Evolutionary conservation across 257 asterid genomes (phyloP), one percentile per base, ranked within the genome.

Genomic region (Solanum chilense): DNA sequence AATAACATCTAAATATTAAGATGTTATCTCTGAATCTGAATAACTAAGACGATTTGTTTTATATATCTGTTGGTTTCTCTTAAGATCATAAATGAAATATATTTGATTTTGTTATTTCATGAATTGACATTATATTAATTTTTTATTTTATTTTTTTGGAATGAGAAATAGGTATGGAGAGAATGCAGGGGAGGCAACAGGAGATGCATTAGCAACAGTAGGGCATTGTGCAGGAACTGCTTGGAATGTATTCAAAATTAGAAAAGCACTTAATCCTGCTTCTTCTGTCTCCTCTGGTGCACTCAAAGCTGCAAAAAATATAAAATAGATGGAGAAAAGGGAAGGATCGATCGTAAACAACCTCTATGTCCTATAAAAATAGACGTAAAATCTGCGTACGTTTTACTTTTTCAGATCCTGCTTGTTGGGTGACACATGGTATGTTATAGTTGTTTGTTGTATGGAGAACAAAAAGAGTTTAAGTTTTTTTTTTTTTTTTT

Each of bases 171-270:
- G 98, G 93, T 96, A 69, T 45, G 99, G 98, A 76, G 98, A 94
- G 87, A 91, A 81, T 86, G 98, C 98, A 16, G 99, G 98, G 58
- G 98, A 94, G 91, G 95, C 97, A 81, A 94, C 98, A 15, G 95
- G 87, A 87, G 96, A 96, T 77, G 95, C 90, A 5, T 75, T 95
- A 23, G 97, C 97, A 74, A 91, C 96, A 1, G 95, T 93, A 27
- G 99, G 99, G 66, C 97, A 96, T 68, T 86, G 90, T 87, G 91
- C 91, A 6, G 94, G 97, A 10, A 91, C 96, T 21, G 99, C 98
- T 60, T 96, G 98, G 98, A 95, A 95, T 86, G 92, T 96, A 0
- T 88, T 95, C 91, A 96, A 96, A 91, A 92, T 96, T 56, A 86
- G 99, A 31, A 96, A 94, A 85, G 94, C 98, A 88, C 89, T 95